Conservation (phyloP, 257 asterid species). For the Solanum ossicruentum region DNA sequence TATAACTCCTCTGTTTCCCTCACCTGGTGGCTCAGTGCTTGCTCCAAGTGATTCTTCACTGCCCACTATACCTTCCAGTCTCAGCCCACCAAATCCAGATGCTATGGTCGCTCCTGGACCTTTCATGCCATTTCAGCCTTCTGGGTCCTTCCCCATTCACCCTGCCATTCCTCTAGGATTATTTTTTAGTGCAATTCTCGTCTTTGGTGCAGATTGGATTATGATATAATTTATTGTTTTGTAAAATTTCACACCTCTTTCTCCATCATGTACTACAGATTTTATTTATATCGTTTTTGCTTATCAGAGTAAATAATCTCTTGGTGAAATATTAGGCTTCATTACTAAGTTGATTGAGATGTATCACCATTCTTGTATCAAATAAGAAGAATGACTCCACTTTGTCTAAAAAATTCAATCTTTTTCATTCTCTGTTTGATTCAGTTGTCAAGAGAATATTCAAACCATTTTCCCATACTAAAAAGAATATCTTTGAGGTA, state of each 20-base stretch:
- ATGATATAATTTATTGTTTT: background rate
- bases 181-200: slow-evolving; percentile 12
- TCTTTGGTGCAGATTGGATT: slow-evolving; percentile 1
- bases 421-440: background rate
- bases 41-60: slow-evolving; percentile 58
- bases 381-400: background rate
- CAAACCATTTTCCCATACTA: background rate
- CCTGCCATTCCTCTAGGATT: slow-evolving; percentile 20
- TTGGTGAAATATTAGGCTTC: background rate
- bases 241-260: background rate
- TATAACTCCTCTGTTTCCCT: slow-evolving; percentile 60
- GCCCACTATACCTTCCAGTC: slow-evolving; percentile 81
- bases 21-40: slow-evolving; percentile 56
- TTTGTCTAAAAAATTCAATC: background rate
- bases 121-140: slow-evolving; percentile 25
- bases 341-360: background rate
- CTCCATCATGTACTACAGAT: background rate
- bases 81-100: slow-evolving; percentile 96
- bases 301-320: background rate
- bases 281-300: background rate
- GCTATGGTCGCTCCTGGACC: slow-evolving; percentile 47
- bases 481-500: background rate
- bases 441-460: background rate
- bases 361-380: background rate
- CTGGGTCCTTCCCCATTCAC: slow-evolving; percentile 28